A percentile compares a stretch with the other conserved stretches of the same genome.
Evolutionary conservation across 2,329 filamentous ascomycete genomes (phyloP).

Genomic region (Xylariales sp.): DNA sequence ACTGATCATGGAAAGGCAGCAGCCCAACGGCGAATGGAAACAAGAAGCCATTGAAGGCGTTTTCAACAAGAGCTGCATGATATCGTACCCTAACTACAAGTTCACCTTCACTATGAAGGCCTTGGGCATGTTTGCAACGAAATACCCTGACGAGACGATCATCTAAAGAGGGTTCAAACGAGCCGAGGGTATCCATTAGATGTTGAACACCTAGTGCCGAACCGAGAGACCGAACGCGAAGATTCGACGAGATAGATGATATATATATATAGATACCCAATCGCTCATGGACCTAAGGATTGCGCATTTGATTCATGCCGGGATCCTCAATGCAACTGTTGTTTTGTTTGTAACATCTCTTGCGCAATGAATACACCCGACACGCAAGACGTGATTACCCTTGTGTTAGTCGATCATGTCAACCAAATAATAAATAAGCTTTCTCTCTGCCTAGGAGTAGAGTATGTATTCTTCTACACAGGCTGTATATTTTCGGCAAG

Average conservation of each 20-base stretch:
- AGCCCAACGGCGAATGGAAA: constrained; percentile 90
- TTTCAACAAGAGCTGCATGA: constrained; percentile 99
- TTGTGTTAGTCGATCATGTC: too few species aligned
- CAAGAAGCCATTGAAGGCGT: constrained; percentile 98
- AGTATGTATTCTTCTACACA: too few species aligned
- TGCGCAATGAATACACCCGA: too few species aligned
- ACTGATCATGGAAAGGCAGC: constrained; percentile 87
- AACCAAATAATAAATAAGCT: too few species aligned
- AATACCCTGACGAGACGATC: constrained; percentile 74
- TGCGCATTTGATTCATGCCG: too few species aligned
- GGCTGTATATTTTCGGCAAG: too few species aligned
- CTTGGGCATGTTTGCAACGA: constrained; percentile 84
- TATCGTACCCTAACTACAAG: constrained; percentile 99
- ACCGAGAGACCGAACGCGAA: not conserved
- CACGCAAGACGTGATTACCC: too few species aligned
- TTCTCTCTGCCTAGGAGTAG: too few species aligned
- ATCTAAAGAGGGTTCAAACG: constrained; percentile 35
- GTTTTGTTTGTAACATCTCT: too few species aligned
- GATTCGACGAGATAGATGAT: not conserved
- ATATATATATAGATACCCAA: not conserved
- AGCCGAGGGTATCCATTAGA: not conserved
- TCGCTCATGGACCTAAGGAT: not conserved
- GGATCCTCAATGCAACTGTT: too few species aligned
- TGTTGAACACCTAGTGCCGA: not conserved
- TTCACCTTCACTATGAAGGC: constrained; percentile 96